Conservation (phyloP, 1,284 basidiomycete genomes). For the Cryptococcus sp. region DNA sequence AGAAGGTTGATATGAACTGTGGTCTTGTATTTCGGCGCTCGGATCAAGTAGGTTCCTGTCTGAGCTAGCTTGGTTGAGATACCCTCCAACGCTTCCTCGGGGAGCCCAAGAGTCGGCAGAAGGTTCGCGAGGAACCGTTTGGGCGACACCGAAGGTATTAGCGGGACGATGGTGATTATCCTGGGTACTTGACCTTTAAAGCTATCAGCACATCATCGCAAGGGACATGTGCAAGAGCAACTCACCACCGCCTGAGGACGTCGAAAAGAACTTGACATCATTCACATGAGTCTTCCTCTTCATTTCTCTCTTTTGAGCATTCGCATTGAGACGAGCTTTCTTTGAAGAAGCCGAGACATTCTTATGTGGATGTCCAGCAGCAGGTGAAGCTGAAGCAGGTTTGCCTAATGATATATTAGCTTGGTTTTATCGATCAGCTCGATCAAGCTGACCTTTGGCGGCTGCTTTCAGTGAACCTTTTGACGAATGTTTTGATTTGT, state of each 20-base stretch:
- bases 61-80: constrained; percentile 12
- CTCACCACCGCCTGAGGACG: constrained; percentile 43
- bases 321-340: constrained; percentile 38
- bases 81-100: constrained; percentile 50
- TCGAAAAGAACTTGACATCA: constrained; percentile 46
- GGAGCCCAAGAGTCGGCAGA: constrained; percentile 61
- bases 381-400: constrained; percentile 51
- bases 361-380: constrained; percentile 20
- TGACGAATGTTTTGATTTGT: constrained; percentile 82
- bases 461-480: constrained; percentile 72
- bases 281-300: constrained; percentile 64
- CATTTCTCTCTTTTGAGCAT: constrained; percentile 48
- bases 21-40: constrained; percentile 81
- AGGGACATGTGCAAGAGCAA: background rate
- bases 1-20: constrained; percentile 79
- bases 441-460: constrained; percentile 62
- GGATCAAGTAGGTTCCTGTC: constrained; percentile 62
- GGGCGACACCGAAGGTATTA: constrained; percentile 52
- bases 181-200: constrained; percentile 44
- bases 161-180: constrained; percentile 48
- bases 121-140: constrained; percentile 68
- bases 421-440: background rate
- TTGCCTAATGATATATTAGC: constrained; percentile 55
- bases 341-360: constrained; percentile 32
- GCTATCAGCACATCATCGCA: background rate